Base-by-base conservation (phyloP, 2,329 filamentous ascomycete genomes). In the Aspergillus vadensis region DNA sequence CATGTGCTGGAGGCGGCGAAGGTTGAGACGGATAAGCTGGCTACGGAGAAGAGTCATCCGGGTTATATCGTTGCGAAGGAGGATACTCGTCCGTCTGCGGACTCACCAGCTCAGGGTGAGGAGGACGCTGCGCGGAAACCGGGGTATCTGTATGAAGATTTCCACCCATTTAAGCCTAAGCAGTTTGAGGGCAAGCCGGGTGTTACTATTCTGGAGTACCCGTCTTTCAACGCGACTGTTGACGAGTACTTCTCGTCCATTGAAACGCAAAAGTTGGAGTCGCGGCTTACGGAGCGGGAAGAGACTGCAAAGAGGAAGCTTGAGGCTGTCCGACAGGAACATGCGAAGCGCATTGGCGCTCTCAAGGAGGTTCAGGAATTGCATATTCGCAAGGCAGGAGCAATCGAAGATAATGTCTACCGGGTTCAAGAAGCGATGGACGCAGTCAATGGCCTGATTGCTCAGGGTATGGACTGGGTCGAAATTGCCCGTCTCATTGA, bases 171-270 rank as follows among this genome's bases (percentile, higher is more conserved):
- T 74, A 81, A 89, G 41, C 95, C 95, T 0, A 81, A 83, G 21
- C 94, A 98, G 67, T 90, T 96, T 63, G 86, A 88, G 63, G 81
- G 85, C 6, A 87, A 92, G 58, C 80, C 86, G 0, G 79, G 82
- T 0, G 85, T 88, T 23, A 84, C 86, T 3, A 86, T 96, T 15
- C 72, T 98, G 12, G 86, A 91, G 57, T 92, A 93, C 66, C 85
- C 91, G 6, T 90, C 88, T 9, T 98, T 96, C 81, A 97, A 97
- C 75, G 90, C 90, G 71, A 95, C 92, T 0, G 92, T 97, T 0
- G 95, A 99, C 72, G 91, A 97, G 67, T 99, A 97, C 79, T 98
- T 96, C 75, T 98, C 95, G 0, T 98, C 94, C 0, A 86, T 98
- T 25, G 95, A 99, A 77, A 92, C 93, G 0, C 94, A 97, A 73